phyloP scores from a whole-genome alignment of 208 protist species.

The Leptomonas pyrrhocoris region DNA sequence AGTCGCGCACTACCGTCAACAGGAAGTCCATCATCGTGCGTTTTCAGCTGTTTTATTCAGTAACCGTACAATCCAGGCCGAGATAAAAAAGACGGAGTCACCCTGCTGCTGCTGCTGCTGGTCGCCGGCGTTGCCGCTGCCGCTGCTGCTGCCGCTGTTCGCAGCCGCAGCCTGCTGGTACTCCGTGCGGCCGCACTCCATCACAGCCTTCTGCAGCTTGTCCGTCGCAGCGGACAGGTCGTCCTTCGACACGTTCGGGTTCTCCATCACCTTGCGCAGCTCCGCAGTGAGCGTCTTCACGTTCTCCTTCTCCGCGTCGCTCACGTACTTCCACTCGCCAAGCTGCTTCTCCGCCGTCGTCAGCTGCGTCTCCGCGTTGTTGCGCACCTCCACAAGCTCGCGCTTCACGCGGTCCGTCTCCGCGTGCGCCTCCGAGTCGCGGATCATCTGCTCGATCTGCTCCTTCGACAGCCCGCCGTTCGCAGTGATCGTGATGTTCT shows the following conservation, averaged over 20 bases:
- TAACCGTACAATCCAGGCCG: too few relatives aligned
- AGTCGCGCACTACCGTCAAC: too few relatives aligned
- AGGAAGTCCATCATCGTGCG: too few relatives aligned
- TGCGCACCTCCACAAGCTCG: conserved; percentile 84
- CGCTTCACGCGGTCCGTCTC: conserved; percentile 79
- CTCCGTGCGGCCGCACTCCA: conserved; percentile 80
- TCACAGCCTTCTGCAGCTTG: conserved; percentile 89
- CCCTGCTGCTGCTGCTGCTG: conserved; percentile 9
- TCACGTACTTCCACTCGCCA: conserved; percentile 87
- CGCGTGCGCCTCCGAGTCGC: conserved; percentile 83
- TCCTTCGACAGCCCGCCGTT: conserved; percentile 80
- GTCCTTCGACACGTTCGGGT: conserved; percentile 75
- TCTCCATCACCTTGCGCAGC: conserved; percentile 76
- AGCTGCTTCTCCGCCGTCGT: conserved; percentile 79
- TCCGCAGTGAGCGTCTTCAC: conserved; percentile 63
- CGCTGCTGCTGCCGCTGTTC: conserved; percentile 83
- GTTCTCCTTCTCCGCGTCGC: conserved; percentile 77
- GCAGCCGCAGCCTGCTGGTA: conserved; percentile 77
- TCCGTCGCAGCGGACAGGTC: conserved; percentile 64
- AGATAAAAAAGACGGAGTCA: too few relatives aligned
- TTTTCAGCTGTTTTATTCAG: too few relatives aligned
- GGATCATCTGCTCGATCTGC: conserved; percentile 90
- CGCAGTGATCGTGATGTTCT: conserved; percentile 96
- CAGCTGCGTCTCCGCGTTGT: conserved; percentile 81
- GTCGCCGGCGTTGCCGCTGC: background rate